Evolutionary conservation across 83 land plant genomes (phyloP).

Genomic region (Thuja plicata): DNA sequence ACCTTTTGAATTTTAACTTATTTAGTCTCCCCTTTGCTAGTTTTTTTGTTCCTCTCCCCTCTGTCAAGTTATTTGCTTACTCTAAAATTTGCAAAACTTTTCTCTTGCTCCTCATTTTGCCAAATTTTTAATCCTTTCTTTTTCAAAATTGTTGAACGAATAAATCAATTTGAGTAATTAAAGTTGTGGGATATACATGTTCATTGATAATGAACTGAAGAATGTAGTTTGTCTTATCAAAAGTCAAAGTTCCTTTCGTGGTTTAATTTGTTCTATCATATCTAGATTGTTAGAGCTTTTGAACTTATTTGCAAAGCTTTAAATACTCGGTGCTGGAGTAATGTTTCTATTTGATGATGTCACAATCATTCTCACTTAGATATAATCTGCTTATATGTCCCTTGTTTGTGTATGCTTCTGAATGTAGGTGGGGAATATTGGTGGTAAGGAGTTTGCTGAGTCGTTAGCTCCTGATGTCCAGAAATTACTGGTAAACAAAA

Average conservation of each 20-base stretch:
- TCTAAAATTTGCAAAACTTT: too few relatives aligned
- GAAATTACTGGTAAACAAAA: constrained; percentile 79
- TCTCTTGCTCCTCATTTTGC: background rate
- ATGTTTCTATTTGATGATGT: background rate
- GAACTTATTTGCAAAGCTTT: background rate
- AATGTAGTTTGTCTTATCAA: background rate
- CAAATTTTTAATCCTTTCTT: background rate
- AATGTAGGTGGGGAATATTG: constrained; percentile 96
- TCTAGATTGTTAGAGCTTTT: background rate
- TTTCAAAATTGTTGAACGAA: background rate
- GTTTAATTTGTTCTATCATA: background rate
- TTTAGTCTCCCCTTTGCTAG: background rate
- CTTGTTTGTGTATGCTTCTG: background rate
- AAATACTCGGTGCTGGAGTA: background rate
- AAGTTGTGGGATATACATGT: background rate
- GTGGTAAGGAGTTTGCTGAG: constrained; percentile 99
- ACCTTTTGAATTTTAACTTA: background rate
- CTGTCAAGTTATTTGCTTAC: too few relatives aligned
- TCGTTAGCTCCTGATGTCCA: constrained; percentile 97
- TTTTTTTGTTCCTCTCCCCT: too few relatives aligned
- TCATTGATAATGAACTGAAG: background rate
- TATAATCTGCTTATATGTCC: background rate
- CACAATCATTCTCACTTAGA: background rate
- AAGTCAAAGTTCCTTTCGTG: background rate
- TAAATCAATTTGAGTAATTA: too few relatives aligned